Evolutionary conservation across 2,329 filamentous ascomycete species (phyloP), one percentile per base, ranked within the genome.

Genomic region (Microdochium paspali): DNA sequence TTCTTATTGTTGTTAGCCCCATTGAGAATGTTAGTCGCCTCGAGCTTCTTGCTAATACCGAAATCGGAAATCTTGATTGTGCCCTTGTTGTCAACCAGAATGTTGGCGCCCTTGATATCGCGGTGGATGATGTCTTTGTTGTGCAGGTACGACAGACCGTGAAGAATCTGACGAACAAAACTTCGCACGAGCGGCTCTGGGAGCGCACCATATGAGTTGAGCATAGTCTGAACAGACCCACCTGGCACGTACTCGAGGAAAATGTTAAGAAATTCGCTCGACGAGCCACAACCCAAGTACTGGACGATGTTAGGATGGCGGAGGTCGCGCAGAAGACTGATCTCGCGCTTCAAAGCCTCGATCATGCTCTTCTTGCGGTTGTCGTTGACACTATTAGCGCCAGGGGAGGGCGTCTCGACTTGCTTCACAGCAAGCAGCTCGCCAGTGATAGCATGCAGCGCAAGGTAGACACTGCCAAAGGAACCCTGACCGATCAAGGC

Each of bases 31-130:
- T 90, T 93, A 49, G 88, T 85, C 13, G 90, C 90, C 67, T 97
- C 91, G 35, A 97, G 86, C 65, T 95, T 94, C 75, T 98, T 98
- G 51, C 87, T 94, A 63, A 98, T 97, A 62, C 93, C 93, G 58
- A 98, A 98, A 73, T 98, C 93, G 9, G 91, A 97, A 55, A 98
- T 98, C 71, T 98, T 98, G 70, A 98, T 95, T 7, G 88, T 91
- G 49, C 93, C 93, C 69, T 97, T 96, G 74, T 97, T 97, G 71
- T 98, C 93, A 49, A 98, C 93, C 4, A 98, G 82, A 56, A 98
- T 95, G 63, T 98, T 98, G 65, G 93, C 93, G 44, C 93, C 93
- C 72, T 98, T 98, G 77, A 98, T 97, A 62, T 98, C 93, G 51
- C 93, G 86, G 65, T 98, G 93, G 58, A 98, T 97, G 61, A 98